These are phyloP conservation scores for Huntiella omanensis DNA, from an alignment of 2,329 filamentous ascomycete species.

Conservation along the genomic window DNA sequence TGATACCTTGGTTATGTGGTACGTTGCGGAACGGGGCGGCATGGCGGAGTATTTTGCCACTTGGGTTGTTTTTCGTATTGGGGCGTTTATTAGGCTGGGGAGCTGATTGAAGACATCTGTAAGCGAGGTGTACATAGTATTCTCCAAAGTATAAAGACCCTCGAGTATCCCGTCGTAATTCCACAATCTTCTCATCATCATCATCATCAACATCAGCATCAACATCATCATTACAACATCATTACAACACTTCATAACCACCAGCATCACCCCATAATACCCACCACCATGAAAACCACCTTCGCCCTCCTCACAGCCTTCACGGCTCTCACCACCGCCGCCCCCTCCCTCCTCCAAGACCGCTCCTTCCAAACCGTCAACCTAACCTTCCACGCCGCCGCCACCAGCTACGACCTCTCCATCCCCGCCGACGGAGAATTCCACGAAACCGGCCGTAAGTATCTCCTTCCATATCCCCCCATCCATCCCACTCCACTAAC, in stretches of 20 bases:
- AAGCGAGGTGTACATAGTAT: too few species aligned
- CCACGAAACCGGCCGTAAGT: slow-evolving; percentile 20
- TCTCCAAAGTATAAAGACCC: too few species aligned
- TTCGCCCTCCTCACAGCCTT: slow-evolving; percentile 9
- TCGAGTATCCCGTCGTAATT: neutral
- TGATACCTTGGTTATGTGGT: too few species aligned
- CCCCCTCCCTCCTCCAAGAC: slow-evolving; percentile 5
- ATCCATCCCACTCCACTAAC: slow-evolving; percentile 1
- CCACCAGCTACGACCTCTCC: slow-evolving; percentile 22
- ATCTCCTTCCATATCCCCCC: neutral
- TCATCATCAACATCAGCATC: neutral
- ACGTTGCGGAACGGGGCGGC: too few species aligned
- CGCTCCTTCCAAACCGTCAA: slow-evolving; percentile 21
- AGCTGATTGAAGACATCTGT: too few species aligned
- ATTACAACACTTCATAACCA: neutral
- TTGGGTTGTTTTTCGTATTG: too few species aligned
- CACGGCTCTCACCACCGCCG: slow-evolving; percentile 4
- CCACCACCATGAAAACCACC: slow-evolving; percentile 7
- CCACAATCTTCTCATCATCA: neutral
- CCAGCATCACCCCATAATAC: neutral
- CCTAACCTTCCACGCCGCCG: slow-evolving; percentile 25
- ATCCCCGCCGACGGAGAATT: slow-evolving; percentile 24
- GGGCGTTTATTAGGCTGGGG: too few species aligned
- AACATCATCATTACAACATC: neutral
- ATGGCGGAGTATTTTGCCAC: too few species aligned